Evolutionary conservation across 2,329 filamentous ascomycete genomes (phyloP), one percentile per base, ranked within the genome.

Genomic region (Lachnellula occidentalis): DNA sequence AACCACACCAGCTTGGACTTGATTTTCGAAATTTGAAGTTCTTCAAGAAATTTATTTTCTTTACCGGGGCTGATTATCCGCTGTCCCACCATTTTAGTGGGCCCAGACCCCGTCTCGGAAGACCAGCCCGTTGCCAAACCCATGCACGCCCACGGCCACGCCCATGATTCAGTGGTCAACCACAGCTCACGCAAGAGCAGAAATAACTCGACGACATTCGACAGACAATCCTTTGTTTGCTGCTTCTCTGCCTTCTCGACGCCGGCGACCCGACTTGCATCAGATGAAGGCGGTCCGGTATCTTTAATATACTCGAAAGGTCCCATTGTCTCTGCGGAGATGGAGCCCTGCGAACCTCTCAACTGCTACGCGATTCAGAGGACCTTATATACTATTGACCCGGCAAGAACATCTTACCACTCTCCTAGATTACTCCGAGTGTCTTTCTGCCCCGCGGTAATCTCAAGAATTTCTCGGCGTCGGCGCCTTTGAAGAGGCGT

Each of bases 301-400:
- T 45, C 46, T 7, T 50, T 8, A 39, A 11, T 41, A 37, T n/a
- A 15, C 19, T 41, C 34, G 31, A 34, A n/a, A 8, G 21, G 21
- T 34, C 39, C 53, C 49, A 54, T 42, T 48, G 54, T 57, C 56
- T 55, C 50, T 41, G 58, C 56, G 64, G 66, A 62, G 62, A 68
- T 68, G 66, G 66, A 68, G 66, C 58, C 61, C 54, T 58, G 66
- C 58, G 61, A 62, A 61, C 57, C 51, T 58, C 53, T 50, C 55
- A 51, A 48, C 45, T 50, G 61, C 62, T 58, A 59, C 61, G 50
- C 60, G 48, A 58, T 60, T 54, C 57, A 58, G 37, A 56, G 43
- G 45, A 48, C 31, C 45, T 42, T 50, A 19, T 46, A 54, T 36
- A 41, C 34, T 21, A 31, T 3, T n/a, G 34, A 34, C 49, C 51